Evolutionary conservation across 1,284 basidiomycete genomes (phyloP).

Genomic region (Microbotryomycetes sp.): DNA sequence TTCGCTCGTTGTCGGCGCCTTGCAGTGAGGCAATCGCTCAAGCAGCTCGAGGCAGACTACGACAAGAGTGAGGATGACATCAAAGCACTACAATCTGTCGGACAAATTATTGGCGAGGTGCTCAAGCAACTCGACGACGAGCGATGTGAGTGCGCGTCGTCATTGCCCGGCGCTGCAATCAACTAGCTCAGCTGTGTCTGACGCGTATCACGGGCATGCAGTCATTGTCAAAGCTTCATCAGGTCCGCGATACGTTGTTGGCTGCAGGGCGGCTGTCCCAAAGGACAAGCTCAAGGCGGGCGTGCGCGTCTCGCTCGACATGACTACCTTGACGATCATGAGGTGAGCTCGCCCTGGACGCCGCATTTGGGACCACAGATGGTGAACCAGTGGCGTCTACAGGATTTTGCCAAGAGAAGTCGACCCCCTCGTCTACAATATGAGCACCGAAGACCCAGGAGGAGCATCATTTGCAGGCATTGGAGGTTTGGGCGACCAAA

Average conservation of each 20-base stretch:
- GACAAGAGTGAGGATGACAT: slow-evolving; percentile 98
- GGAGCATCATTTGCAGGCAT: slow-evolving; percentile 94
- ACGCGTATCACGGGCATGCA: slow-evolving; percentile 38
- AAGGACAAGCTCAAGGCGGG: slow-evolving; percentile 80
- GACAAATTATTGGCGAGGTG: slow-evolving; percentile 98
- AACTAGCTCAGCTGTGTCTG: not conserved
- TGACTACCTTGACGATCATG: slow-evolving; percentile 99
- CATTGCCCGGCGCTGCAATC: not conserved
- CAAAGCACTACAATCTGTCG: slow-evolving; percentile 96
- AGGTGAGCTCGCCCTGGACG: slow-evolving; percentile 43
- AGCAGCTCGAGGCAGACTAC: slow-evolving; percentile 79
- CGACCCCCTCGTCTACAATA: slow-evolving; percentile 97
- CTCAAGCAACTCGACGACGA: slow-evolving; percentile 98
- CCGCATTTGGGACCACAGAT: too few species aligned
- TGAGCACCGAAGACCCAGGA: slow-evolving; percentile 97
- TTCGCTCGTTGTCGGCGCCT: not conserved
- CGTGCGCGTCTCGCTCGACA: slow-evolving; percentile 93
- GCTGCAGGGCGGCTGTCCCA: slow-evolving; percentile 82
- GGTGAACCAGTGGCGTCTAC: not conserved
- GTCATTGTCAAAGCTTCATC: slow-evolving; percentile 99
- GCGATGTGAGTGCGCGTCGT: slow-evolving; percentile 60
- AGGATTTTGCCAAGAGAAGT: slow-evolving; percentile 89
- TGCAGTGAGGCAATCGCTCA: slow-evolving; percentile 45
- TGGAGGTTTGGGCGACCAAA: slow-evolving; percentile 91
- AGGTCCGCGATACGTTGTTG: slow-evolving; percentile 98